Conservation (phyloP, 2,329 filamentous ascomycete species). For the Epichloe hybrida region DNA sequence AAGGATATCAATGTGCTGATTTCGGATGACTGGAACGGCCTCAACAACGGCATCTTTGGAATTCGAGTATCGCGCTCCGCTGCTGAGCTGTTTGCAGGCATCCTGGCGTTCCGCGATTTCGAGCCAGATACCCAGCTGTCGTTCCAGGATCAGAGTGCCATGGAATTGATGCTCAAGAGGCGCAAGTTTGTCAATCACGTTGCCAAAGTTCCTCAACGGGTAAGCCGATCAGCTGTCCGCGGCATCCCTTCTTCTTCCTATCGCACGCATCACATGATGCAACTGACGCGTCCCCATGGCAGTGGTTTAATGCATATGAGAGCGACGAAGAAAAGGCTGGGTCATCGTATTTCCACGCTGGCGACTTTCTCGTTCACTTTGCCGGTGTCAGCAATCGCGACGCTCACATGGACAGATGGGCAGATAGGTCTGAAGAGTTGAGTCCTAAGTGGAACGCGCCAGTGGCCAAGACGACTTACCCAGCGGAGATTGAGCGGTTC, state of each 20-base stretch:
- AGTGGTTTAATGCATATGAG: conserved; percentile 12
- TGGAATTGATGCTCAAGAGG: conserved; percentile 8
- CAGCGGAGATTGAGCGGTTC: background rate
- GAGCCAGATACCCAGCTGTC: conserved; percentile 5
- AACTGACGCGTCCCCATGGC: background rate
- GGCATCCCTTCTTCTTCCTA: background rate
- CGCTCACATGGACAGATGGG: background rate
- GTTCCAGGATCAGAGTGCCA: conserved; percentile 11
- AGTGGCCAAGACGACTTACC: background rate
- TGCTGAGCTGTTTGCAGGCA: conserved; percentile 8
- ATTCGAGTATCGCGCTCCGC: conserved; percentile 9
- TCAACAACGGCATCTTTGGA: conserved; percentile 7
- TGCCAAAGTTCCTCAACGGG: conserved; percentile 8
- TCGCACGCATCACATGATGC: too few species aligned
- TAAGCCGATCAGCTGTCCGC: background rate
- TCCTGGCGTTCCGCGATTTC: conserved; percentile 8
- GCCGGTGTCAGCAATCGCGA: conserved; percentile 4
- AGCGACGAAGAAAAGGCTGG: background rate
- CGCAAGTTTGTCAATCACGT: conserved; percentile 5
- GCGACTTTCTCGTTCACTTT: conserved; percentile 11
- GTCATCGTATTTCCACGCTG: background rate
- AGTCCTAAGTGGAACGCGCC: conserved; percentile 2
- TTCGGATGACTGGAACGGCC: conserved; percentile 3
- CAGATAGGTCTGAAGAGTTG: background rate
- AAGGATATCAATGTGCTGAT: background rate